Base-by-base conservation (phyloP, 2,329 filamentous ascomycete species). In the Sarocladium kiliense region DNA sequence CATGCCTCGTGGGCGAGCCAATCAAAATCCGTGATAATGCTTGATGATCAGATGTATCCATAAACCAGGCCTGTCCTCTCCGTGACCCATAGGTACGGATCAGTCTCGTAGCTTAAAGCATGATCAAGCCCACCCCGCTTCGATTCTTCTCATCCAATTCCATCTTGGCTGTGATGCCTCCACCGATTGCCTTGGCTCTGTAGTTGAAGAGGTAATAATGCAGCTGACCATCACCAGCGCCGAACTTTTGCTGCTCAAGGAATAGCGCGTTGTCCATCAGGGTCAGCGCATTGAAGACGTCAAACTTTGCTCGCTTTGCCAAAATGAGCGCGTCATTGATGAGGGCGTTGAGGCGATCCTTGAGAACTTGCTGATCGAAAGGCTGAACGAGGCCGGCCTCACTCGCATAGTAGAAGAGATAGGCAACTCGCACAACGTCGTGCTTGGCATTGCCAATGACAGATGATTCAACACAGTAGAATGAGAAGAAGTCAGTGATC, bases 121-220 rank as follows among this genome's bases (percentile, higher is more conserved):
- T 91, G 23, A 96, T 90, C 66, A 96, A 82, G 37, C 94, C 94
- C 57, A 99, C 85, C 1, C 94, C 93, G 63, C 92, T 94, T 67
- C 91, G 83, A 59, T 82, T 81, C 56, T 86, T 85, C 62, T 86
- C 82, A 67, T 96, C 92, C 37, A 93, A 77, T 63, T 84, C 75
- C 68, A 95, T 96, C 65, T 81, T 84, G 64, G 81, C 80, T 69
- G 97, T 86, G 42, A 97, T 85, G 21, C 94, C 94, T 50, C 94
- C 92, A 1, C 84, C 76, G 64, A 99, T 88, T n/a, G 86, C 85
- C 58, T 89, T 86, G 12, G 91, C 89, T 56, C 91, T 85, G 77
- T 97, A 99, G 74, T 99, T 99, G 80, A 95, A 99, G 30, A 99
- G 78, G 71, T 99, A 99, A 74, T 92, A 99, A 72, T 99, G 91